Conservation (phyloP, 306 rosid genomes). For the Myrica gale region DNA sequence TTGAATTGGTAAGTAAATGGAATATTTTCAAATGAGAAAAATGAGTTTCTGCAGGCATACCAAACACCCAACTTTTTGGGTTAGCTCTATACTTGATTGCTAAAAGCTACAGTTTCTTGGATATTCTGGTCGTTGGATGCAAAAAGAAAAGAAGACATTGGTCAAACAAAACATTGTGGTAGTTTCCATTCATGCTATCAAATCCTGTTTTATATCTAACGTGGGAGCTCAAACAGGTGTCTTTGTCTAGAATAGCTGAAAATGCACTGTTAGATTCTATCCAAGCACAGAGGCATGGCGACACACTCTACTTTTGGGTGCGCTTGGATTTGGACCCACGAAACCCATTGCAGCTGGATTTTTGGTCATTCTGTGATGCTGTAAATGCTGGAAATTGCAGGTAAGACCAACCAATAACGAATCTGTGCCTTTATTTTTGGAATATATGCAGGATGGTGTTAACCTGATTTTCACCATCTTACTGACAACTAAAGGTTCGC, state of each 20-base stretch:
- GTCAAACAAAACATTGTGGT: constrained; percentile 4
- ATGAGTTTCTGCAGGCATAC: not conserved
- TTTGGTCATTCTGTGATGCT: constrained; percentile 93
- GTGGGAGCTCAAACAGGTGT: constrained; percentile 58
- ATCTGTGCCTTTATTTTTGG: constrained; percentile 3
- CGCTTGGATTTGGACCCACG: constrained; percentile 74
- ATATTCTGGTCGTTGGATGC: not conserved
- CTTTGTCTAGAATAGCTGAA: constrained; percentile 73
- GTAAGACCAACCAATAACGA: constrained; percentile 40
- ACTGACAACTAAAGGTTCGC: constrained; percentile 58
- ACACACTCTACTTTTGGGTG: constrained; percentile 91
- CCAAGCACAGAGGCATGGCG: constrained; percentile 68
- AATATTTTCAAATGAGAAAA: not conserved
- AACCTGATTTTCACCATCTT: constrained; percentile 20
- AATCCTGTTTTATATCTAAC: constrained; percentile 24
- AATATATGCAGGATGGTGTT: constrained; percentile 6
- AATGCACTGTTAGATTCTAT: constrained; percentile 66
- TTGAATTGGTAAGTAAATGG: not conserved
- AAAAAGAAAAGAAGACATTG: not conserved
- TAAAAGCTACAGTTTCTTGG: not conserved
- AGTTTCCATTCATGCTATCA: not conserved
- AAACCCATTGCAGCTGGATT: constrained; percentile 65
- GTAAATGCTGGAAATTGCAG: constrained; percentile 95
- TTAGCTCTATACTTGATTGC: not conserved
- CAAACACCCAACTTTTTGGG: not conserved